phyloP scores from a whole-genome alignment of 371 early-diverging fungal genomes.

The Dichotomocladium elegans region DNA sequence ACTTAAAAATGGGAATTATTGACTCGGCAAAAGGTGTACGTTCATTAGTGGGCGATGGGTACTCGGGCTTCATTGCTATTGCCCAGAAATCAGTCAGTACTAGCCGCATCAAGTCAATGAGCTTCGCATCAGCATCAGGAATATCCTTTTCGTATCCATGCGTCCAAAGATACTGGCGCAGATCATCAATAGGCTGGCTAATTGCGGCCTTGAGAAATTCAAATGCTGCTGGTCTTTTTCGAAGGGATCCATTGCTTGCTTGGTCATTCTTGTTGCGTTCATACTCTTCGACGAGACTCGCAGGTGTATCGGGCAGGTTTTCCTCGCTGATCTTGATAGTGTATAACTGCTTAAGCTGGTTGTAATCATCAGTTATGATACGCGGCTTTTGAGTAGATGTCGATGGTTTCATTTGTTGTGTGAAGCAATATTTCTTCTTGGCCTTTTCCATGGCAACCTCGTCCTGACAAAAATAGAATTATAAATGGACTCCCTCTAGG shows the following conservation, averaged over 20 bases:
- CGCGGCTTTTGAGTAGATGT: constrained; percentile 2
- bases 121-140: too few relatives aligned
- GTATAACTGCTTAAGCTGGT: neutral
- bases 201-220: too few relatives aligned
- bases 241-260: neutral
- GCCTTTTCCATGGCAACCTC: too few relatives aligned
- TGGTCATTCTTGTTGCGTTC: constrained; percentile 1
- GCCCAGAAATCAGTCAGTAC: constrained; percentile 5
- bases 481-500: too few relatives aligned
- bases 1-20: constrained; percentile 13
- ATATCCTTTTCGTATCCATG: neutral
- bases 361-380: neutral
- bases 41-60: neutral
- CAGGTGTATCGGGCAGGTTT: neutral
- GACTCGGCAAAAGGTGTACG: too few relatives aligned
- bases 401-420: neutral
- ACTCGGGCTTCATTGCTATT: neutral
- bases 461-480: too few relatives aligned
- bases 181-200: neutral
- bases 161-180: neutral
- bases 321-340: constrained; percentile 2
- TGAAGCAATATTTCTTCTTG: too few relatives aligned
- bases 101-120: too few relatives aligned
- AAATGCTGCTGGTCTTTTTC: neutral
- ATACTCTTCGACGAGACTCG: neutral